Evolutionary conservation across 768 basidiomycete genomes (phyloP).

Genomic region (Omphalotus guepiniiformis): DNA sequence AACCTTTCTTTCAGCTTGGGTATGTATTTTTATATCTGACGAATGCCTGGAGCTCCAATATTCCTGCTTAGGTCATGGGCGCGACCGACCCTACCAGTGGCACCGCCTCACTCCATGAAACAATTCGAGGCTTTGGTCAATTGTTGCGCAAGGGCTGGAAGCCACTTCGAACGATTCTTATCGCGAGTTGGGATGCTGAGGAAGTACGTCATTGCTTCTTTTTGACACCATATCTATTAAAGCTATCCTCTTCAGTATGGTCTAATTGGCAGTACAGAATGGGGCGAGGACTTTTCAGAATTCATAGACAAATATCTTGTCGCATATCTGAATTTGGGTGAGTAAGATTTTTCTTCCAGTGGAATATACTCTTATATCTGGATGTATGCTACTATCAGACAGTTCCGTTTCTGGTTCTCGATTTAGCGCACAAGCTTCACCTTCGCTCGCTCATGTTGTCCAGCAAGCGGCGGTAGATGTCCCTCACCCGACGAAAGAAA

Average conservation of each 20-base stretch:
- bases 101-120: slow-evolving; percentile 52
- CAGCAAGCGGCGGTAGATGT: slow-evolving; percentile 48
- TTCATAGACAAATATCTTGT: slow-evolving; percentile 55
- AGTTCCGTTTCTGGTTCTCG: slow-evolving; percentile 51
- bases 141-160: slow-evolving; percentile 57
- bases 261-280: slow-evolving; percentile 60
- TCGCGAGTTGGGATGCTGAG: slow-evolving; percentile 83
- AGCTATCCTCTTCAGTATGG: slow-evolving; percentile 33
- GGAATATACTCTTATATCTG: neutral
- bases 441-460: slow-evolving; percentile 61
- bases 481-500: slow-evolving; percentile 49
- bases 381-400: slow-evolving; percentile 31
- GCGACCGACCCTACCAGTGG: slow-evolving; percentile 56
- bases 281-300: slow-evolving; percentile 60
- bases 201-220: slow-evolving; percentile 34
- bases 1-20: slow-evolving; percentile 9
- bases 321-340: slow-evolving; percentile 59
- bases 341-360: slow-evolving; percentile 8
- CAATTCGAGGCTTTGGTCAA: slow-evolving; percentile 50
- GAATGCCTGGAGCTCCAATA: neutral
- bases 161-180: slow-evolving; percentile 67
- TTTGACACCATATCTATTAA: slow-evolving; percentile 6
- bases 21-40: neutral
- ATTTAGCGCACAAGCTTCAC: slow-evolving; percentile 49
- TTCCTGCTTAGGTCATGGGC: slow-evolving; percentile 39